Conservation (phyloP, 805 yeast species). For the Pichia kluyveri region DNA sequence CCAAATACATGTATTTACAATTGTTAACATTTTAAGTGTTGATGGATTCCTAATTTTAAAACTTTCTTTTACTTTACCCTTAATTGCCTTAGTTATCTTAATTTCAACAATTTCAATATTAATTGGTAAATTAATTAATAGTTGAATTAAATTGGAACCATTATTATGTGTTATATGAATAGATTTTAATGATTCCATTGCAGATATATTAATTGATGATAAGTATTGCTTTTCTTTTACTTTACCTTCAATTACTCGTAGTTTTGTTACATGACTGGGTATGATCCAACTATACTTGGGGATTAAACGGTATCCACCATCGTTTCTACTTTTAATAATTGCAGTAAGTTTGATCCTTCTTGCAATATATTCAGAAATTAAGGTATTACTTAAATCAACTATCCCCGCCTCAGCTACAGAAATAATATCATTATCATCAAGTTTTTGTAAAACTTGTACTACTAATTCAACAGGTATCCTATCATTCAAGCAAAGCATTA, state of each 20-base stretch:
- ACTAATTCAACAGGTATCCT: not conserved
- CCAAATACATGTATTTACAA: not conserved
- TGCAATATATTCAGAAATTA: not conserved
- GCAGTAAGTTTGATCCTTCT: not conserved
- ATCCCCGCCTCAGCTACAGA: not conserved
- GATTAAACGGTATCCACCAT: no score
- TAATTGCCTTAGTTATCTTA: not conserved
- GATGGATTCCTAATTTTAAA: not conserved
- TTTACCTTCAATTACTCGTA: not conserved
- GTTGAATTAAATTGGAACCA: not conserved
- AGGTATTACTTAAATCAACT: not conserved
- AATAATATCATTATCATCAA: not conserved
- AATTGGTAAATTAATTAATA: not conserved
- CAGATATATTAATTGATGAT: not conserved
- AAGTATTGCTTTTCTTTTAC: no score
- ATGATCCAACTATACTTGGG: not conserved
- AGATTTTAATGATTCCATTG: not conserved
- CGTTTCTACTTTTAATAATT: not conserved
- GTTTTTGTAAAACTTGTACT: not conserved
- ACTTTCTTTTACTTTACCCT: not conserved
- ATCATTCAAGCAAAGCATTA: conserved; percentile 1
- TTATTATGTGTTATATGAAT: not conserved
- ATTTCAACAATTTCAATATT: conserved; percentile 1
- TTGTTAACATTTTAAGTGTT: conserved; percentile 1
- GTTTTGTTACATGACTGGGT: not conserved